A percentile compares a stretch with the other conserved stretches of the same genome.
phyloP scores from a whole-genome alignment of 2,329 filamentous ascomycete genomes.

The Fusarium caatingaense region DNA sequence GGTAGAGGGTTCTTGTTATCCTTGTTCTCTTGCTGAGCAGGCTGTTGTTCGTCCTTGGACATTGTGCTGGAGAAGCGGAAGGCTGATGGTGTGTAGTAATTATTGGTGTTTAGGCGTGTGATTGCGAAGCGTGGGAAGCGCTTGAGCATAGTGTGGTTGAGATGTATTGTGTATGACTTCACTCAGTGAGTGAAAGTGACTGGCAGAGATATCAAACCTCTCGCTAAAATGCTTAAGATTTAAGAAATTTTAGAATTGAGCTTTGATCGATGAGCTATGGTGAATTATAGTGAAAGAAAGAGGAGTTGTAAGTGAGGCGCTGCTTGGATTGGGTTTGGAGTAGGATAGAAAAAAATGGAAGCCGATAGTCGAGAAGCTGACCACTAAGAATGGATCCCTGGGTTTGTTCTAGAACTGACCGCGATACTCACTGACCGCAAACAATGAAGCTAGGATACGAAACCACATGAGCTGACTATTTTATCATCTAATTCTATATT shows the following conservation, averaged over 20 bases:
- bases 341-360: constrained; percentile 32
- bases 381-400: constrained; percentile 31
- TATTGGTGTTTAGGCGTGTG: constrained; percentile 8
- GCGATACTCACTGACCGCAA: neutral
- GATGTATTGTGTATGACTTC: constrained; percentile 5
- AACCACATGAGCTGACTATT: neutral
- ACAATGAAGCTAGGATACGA: neutral
- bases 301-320: neutral
- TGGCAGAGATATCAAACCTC: neutral
- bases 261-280: neutral
- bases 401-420: constrained; percentile 16
- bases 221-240: neutral
- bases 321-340: neutral
- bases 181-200: constrained; percentile 4
- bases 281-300: neutral
- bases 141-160: constrained; percentile 28
- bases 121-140: constrained; percentile 28
- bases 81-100: neutral
- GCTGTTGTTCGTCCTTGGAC: constrained; percentile 8
- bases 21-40: constrained; percentile 10
- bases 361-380: constrained; percentile 1
- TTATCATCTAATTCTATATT: neutral
- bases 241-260: neutral
- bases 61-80: constrained; percentile 22
- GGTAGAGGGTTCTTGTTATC: constrained; percentile 15